Percentiles rank a stretch among this genome's conserved stretches.
Conservation (phyloP, 805 yeast genomes). For the Candida jianshihensis region DNA sequence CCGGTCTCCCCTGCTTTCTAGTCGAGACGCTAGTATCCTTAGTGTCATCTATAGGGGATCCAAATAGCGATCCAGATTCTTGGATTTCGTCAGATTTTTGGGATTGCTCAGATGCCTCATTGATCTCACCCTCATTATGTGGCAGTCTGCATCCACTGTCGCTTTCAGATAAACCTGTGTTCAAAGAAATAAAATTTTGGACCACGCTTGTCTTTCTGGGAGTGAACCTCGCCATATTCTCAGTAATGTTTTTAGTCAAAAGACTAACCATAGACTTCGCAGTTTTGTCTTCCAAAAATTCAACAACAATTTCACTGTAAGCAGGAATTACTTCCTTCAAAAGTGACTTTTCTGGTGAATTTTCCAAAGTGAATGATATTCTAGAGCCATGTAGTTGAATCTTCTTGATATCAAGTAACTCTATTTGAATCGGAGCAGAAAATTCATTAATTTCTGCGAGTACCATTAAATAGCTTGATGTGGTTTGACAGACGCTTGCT, state of each 20-base stretch:
- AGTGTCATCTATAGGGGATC: slow-evolving; percentile 12
- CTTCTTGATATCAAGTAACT: slow-evolving; percentile 4
- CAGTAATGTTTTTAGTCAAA: neutral
- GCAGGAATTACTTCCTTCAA: slow-evolving; percentile 5
- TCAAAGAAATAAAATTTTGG: slow-evolving; percentile 20
- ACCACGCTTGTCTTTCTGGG: slow-evolving; percentile 28
- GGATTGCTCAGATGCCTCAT: neutral
- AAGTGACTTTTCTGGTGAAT: slow-evolving; percentile 10
- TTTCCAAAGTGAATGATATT: slow-evolving; percentile 3
- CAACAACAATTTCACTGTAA: neutral
- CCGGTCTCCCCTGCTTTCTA: slow-evolving; percentile 9
- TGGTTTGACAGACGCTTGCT: slow-evolving; percentile 11
- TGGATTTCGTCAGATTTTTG: slow-evolving; percentile 4
- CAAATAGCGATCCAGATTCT: slow-evolving; percentile 9
- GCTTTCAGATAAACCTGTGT: slow-evolving; percentile 8
- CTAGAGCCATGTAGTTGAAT: neutral
- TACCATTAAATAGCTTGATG: slow-evolving; percentile 5
- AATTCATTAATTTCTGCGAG: slow-evolving; percentile 13
- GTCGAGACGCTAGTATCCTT: slow-evolving; percentile 15
- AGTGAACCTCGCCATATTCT: slow-evolving; percentile 2
- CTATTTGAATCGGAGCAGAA: slow-evolving; percentile 18
- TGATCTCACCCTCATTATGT: no score
- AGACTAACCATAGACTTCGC: neutral
- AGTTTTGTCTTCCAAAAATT: slow-evolving; percentile 1
- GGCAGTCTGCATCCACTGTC: neutral